Conservation (phyloP, 768 basidiomycete genomes). For the Podaxis pistillaris region DNA sequence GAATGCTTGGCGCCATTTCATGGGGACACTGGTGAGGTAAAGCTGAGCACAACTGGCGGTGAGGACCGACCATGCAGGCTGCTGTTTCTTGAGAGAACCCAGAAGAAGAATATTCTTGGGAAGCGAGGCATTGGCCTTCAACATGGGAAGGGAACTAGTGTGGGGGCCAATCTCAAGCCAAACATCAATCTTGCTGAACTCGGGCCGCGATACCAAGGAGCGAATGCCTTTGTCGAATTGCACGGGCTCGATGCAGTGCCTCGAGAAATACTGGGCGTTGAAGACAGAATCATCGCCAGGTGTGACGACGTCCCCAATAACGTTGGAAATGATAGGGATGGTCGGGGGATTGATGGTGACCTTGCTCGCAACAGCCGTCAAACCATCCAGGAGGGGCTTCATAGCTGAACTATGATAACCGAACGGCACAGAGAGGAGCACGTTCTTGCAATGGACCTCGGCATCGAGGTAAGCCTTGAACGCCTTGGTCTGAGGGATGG, state of each 20-base stretch:
- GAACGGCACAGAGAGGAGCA: conserved; percentile 50
- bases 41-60: conserved; percentile 44
- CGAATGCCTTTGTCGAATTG: conserved; percentile 49
- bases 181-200: conserved; percentile 28
- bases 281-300: conserved; percentile 52
- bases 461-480: conserved; percentile 42
- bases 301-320: conserved; percentile 49
- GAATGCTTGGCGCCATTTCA: conserved; percentile 60
- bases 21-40: conserved; percentile 36
- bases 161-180: conserved; percentile 76
- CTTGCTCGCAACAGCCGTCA: conserved; percentile 36
- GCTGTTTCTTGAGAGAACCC: conserved; percentile 45
- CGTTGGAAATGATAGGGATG: conserved; percentile 63
- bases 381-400: conserved; percentile 51
- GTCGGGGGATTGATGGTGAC: conserved; percentile 43
- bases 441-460: conserved; percentile 29
- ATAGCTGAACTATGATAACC: conserved; percentile 71
- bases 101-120: conserved; percentile 37
- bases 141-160: conserved; percentile 52
- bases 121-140: conserved; percentile 40
- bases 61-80: conserved; percentile 40
- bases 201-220: conserved; percentile 31
- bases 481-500: conserved; percentile 36
- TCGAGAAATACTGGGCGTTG: conserved; percentile 52
- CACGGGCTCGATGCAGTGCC: conserved; percentile 46